Conservation (phyloP, 331 rosid species). For the Pyracantha coccinea region DNA sequence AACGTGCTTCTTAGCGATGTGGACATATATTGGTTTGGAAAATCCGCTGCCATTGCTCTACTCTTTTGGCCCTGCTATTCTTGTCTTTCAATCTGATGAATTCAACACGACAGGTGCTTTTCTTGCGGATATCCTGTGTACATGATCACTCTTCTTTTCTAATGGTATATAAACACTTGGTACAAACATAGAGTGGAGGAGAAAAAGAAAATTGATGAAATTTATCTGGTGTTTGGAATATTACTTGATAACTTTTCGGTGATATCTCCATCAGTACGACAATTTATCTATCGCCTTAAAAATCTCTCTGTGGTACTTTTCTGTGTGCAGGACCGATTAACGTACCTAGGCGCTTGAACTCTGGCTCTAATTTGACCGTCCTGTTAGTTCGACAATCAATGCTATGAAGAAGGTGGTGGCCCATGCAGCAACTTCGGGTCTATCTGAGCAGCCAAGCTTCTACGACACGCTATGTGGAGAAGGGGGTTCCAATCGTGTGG, state of each 20-base stretch:
- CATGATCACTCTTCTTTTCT: neutral
- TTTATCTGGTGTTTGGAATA: no score
- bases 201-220: no score
- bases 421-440: conserved; percentile 77
- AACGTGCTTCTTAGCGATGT: conserved; percentile 90
- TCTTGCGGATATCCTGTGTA: neutral
- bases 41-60: conserved; percentile 58
- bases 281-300: no score
- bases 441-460: conserved; percentile 93
- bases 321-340: conserved; percentile 65
- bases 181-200: no score
- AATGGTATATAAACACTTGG: neutral
- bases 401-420: conserved; percentile 83
- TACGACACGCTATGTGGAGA: conserved; percentile 81
- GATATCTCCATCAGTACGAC: no score
- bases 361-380: conserved; percentile 83
- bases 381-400: conserved; percentile 57
- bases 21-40: conserved; percentile 75
- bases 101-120: conserved; percentile 58
- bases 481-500: conserved; percentile 64
- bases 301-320: neutral
- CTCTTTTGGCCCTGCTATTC: conserved; percentile 58
- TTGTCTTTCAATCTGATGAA: conserved; percentile 88
- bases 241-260: no score
- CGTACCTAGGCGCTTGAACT: conserved; percentile 92